Evolutionary conservation across 768 basidiomycete species (phyloP).

Genomic region (Collybia sordida): DNA sequence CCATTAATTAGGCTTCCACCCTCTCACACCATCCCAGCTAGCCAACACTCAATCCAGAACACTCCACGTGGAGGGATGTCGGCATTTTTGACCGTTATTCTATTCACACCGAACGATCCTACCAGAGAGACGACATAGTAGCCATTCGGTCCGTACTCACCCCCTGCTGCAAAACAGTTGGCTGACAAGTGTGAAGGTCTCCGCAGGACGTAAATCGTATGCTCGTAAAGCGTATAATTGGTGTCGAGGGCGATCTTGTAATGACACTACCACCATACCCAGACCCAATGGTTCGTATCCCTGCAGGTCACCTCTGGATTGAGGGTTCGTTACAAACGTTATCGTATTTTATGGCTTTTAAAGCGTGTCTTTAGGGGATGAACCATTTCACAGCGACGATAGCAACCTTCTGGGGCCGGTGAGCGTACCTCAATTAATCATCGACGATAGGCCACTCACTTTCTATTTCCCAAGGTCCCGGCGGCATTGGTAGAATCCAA

Average conservation of each 20-base stretch:
- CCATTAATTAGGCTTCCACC: background rate
- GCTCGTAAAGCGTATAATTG: constrained; percentile 68
- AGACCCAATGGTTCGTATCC: constrained; percentile 49
- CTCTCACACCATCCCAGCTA: constrained; percentile 25
- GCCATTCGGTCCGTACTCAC: constrained; percentile 45
- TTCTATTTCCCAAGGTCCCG: constrained; percentile 33
- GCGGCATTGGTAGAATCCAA: constrained; percentile 50
- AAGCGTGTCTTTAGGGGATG: constrained; percentile 48
- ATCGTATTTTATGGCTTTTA: background rate
- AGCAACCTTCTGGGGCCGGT: constrained; percentile 77
- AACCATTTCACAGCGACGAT: constrained; percentile 65
- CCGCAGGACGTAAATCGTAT: constrained; percentile 52
- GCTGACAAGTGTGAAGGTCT: constrained; percentile 41
- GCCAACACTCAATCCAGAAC: constrained; percentile 75
- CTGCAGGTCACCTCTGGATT: constrained; percentile 70
- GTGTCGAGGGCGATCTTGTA: constrained; percentile 60
- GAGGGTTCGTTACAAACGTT: constrained; percentile 50
- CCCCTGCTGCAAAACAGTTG: background rate
- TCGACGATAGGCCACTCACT: background rate
- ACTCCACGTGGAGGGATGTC: constrained; percentile 59
- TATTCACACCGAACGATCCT: constrained; percentile 31
- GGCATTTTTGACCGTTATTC: constrained; percentile 60
- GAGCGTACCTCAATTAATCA: constrained; percentile 19
- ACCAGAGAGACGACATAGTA: constrained; percentile 64
- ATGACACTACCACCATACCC: constrained; percentile 72